Conservation (phyloP, 164 flowering plant species). For the Liriodendron chinense region DNA sequence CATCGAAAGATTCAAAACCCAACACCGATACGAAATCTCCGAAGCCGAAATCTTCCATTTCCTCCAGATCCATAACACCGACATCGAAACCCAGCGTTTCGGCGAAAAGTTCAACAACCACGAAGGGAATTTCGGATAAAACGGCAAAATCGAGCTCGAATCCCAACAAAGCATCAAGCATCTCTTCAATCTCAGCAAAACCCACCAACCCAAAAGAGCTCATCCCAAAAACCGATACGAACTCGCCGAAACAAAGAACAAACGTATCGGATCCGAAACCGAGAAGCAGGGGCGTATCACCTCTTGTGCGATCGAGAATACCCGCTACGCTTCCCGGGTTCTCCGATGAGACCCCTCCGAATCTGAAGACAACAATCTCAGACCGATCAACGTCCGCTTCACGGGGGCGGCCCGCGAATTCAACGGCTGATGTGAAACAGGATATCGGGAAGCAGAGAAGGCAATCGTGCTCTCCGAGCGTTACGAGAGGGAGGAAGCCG, state of each 20-base stretch:
- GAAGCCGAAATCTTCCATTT: conserved; percentile 23
- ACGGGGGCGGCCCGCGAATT: conserved; percentile 14
- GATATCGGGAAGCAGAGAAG: conserved; percentile 23
- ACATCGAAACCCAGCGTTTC: conserved; percentile 16
- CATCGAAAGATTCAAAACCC: conserved; percentile 15
- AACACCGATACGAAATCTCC: conserved; percentile 12
- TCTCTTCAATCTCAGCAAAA: background rate
- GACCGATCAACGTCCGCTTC: conserved; percentile 30
- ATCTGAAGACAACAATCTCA: conserved; percentile 22
- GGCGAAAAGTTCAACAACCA: background rate
- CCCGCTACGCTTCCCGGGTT: conserved; percentile 34
- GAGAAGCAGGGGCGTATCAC: conserved; percentile 40
- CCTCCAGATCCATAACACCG: conserved; percentile 32
- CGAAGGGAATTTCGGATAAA: background rate
- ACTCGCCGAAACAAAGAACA: conserved; percentile 8
- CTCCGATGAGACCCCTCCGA: conserved; percentile 36
- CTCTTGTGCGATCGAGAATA: conserved; percentile 30
- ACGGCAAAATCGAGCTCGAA: background rate
- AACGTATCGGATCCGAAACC: conserved; percentile 22
- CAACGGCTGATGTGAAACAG: background rate
- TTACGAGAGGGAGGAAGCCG: conserved; percentile 36
- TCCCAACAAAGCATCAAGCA: background rate
- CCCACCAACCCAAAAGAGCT: background rate
- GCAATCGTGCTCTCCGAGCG: conserved; percentile 44
- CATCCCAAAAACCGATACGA: conserved; percentile 14